Evolutionary conservation across 768 basidiomycete species (phyloP), one percentile per base, ranked within the genome.

Genomic region (Inosperma sp.): DNA sequence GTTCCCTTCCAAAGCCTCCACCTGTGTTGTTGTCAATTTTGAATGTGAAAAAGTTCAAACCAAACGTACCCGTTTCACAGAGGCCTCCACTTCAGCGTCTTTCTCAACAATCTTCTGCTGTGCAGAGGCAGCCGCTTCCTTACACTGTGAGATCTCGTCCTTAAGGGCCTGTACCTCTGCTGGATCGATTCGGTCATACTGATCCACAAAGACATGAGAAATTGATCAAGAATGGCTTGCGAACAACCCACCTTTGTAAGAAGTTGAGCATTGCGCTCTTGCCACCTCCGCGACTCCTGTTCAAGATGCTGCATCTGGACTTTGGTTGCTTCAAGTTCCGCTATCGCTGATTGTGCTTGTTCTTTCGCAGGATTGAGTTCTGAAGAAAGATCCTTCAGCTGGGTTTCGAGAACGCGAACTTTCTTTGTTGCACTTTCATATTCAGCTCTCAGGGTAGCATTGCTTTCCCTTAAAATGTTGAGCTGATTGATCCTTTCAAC

Each of bases 161-260:
- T 83, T 88, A 48, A 93, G 74, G 6, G 78, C 74, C 60, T 91
- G 87, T 30, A 93, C 72, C 60, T 93, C 91, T 2, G 85, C 81
- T 14, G 91, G 90, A 63, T 93, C 91, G 57, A 89, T 85, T 37
- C 91, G 87, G 58, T 93, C 89, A 61, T 92, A 92, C 87, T 54
- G 5, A 7, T 23, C 36, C 29, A 22, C 30, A 27, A 27, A 48
- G 17, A 25, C 30, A 51, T 44, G 19, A 59, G 19, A 30, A 45
- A 30, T 17, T 34, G 26, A 53, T 17, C 3, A 42, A 23, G 29
- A 23, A n/a, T n/a, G n/a, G n/a, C n/a, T 27, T 31, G 12, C 3
- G 8, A 31, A 49, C 10, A 17, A 39, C 67, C 31, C 53, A 87
- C 88, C 77, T 93, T 93, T 69, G 76, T 83, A 43, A 94, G 73